phyloP scores from a whole-genome alignment of 148 eudicot genomes.

The Amaranthus palmeri region DNA sequence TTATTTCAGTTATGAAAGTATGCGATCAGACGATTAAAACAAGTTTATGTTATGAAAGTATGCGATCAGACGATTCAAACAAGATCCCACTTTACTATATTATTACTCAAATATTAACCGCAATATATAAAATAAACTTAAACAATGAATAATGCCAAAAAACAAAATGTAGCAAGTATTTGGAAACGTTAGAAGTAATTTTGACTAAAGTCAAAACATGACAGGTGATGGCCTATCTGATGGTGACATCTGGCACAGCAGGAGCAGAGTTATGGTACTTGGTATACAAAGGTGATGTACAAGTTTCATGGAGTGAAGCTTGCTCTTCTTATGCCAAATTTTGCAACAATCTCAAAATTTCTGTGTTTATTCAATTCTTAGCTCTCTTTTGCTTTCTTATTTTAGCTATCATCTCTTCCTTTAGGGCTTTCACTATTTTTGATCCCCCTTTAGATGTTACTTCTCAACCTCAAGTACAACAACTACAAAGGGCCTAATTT shows the following conservation, averaged over 20 bases:
- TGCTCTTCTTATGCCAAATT: constrained; percentile 68
- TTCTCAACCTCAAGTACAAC: constrained; percentile 33
- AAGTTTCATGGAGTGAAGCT: constrained; percentile 84
- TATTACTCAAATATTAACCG: no score
- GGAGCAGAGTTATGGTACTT: constrained; percentile 58
- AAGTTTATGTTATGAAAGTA: no score
- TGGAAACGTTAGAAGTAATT: no score
- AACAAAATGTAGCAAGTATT: no score
- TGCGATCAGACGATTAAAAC: no score
- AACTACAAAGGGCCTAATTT: constrained; percentile 14
- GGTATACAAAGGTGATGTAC: constrained; percentile 56
- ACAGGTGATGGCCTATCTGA: constrained; percentile 72
- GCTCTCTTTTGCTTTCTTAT: constrained; percentile 57
- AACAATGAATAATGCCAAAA: no score
- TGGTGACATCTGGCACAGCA: constrained; percentile 75
- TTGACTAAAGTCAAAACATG: not conserved
- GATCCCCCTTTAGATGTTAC: constrained; percentile 41
- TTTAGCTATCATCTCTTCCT: constrained; percentile 68
- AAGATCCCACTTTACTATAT: no score
- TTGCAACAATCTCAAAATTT: constrained; percentile 54
- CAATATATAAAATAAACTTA: no score
- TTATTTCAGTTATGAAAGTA: no score
- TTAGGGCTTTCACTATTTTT: constrained; percentile 54
- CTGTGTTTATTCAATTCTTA: constrained; percentile 51
- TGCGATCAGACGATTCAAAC: no score